A percentile compares a stretch with the other conserved stretches of the same genome.
Conservation (phyloP, 1,284 basidiomycete genomes). For the Ustilago trichophora region DNA sequence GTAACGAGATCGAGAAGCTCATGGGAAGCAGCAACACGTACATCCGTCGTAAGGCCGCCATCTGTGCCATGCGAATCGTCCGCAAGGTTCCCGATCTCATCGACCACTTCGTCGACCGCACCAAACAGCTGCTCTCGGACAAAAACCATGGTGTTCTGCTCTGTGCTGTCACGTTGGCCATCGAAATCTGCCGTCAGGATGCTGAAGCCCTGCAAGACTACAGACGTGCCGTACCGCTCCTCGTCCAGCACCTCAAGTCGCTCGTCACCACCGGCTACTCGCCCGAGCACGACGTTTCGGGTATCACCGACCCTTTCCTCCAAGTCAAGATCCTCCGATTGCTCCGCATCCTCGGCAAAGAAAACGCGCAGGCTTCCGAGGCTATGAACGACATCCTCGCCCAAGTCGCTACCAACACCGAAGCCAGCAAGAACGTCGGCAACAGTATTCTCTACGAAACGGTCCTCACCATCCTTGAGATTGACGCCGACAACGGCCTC, state of each 20-base stretch:
- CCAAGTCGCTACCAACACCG: constrained; percentile 98
- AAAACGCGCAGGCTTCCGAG: constrained; percentile 84
- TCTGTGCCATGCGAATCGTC: constrained; percentile 95
- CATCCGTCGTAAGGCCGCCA: constrained; percentile 97
- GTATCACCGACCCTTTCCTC: constrained; percentile 97
- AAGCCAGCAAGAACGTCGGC: constrained; percentile 96
- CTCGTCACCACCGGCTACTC: constrained; percentile 96
- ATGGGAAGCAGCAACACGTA: constrained; percentile 97
- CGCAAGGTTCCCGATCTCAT: constrained; percentile 96
- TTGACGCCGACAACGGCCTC: constrained; percentile 93
- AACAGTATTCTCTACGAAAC: constrained; percentile 99
- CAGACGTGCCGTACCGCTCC: constrained; percentile 87
- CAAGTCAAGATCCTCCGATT: constrained; percentile 98
- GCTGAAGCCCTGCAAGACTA: constrained; percentile 81
- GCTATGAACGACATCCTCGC: constrained; percentile 98
- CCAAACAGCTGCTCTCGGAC: constrained; percentile 90
- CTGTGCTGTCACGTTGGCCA: constrained; percentile 90
- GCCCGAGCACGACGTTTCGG: constrained; percentile 98
- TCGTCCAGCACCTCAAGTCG: constrained; percentile 94
- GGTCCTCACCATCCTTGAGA: constrained; percentile 95
- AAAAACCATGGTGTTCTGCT: constrained; percentile 96
- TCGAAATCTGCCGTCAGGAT: constrained; percentile 90
- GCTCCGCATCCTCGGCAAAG: constrained; percentile 84
- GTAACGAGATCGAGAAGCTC: constrained; percentile 89
- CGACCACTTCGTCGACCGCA: constrained; percentile 89